Base-by-base conservation (phyloP, 2,329 filamentous ascomycete species). In the Colletotrichum somersetense region DNA sequence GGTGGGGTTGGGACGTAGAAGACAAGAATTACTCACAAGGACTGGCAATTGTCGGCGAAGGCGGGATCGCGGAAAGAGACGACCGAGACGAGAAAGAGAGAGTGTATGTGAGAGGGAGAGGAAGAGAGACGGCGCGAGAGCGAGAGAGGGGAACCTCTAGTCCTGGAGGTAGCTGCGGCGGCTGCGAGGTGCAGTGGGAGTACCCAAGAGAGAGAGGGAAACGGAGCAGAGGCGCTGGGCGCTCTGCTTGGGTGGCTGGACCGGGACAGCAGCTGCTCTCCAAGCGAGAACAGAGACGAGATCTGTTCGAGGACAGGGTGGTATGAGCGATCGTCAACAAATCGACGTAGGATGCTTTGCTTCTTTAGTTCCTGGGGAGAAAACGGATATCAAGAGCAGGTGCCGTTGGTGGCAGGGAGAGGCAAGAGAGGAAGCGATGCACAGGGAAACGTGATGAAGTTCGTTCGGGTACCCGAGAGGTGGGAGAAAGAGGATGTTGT, bases 21-120 rank as follows among this genome's bases (percentile, higher is more conserved):
- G 62, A 46, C 48, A 62, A 38, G 62, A 71, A 66, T 69, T 59
- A 70, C 69, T 71, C 56, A 72, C 70, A 62, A 71, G 33, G 46
- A 44, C 58, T 66, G 55, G 65, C 53, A 64, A 72, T 72, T 71
- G 46, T 69, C 52, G 23, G 67, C 30, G 26, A 35, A 55, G 55
- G 70, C 66, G 44, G 66, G 42, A 65, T 55, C 62, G 63, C 40
- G 38, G 40, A 61, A 65, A 53, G 53, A 50, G 53, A 38, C 20
- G 44, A 62, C 52, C 23, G 50, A 35, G 33, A 58, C 11, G 33
- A 20, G n/a, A 52, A 46, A 46, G 44, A 46, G 18, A 46, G 44
- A 10, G 44, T 46, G 44, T 46, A 20, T 20, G 44, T n/a, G 44
- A 46, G 44, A n/a, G 30, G 35, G 6, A 20, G 52, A 35, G 52